Evolutionary conservation across 1,284 basidiomycete genomes (phyloP).

Genomic region (Tilletia indica): DNA sequence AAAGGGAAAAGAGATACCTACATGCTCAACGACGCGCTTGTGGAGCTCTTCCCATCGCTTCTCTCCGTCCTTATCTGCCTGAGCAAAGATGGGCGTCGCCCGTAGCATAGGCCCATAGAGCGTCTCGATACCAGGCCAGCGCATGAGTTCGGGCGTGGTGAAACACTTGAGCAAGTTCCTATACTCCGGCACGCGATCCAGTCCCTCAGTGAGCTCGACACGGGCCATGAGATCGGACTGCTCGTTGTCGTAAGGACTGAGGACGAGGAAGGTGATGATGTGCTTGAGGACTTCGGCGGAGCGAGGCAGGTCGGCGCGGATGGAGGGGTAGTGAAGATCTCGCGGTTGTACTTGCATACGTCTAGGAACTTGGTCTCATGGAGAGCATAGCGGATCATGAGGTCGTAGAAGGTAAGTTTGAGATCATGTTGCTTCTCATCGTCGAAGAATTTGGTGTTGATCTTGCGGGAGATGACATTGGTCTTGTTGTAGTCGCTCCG

Average conservation of each 20-base stretch:
- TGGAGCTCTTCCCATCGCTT: constrained; percentile 94
- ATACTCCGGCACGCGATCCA: constrained; percentile 78
- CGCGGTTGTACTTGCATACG: constrained; percentile 90
- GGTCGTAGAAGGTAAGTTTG: constrained; percentile 90
- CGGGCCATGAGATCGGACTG: constrained; percentile 95
- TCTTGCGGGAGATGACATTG: constrained; percentile 84
- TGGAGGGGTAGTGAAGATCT: constrained; percentile 90
- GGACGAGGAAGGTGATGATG: constrained; percentile 89
- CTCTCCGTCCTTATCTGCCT: constrained; percentile 59
- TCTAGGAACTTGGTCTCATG: constrained; percentile 84
- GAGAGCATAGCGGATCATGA: constrained; percentile 92
- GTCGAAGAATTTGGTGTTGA: constrained; percentile 90
- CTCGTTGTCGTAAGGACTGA: constrained; percentile 92
- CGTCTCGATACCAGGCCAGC: constrained; percentile 93
- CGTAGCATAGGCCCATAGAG: constrained; percentile 83
- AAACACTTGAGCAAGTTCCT: constrained; percentile 96
- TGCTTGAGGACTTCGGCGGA: constrained; percentile 60
- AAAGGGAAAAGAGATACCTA: constrained; percentile 59
- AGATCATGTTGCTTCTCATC: constrained; percentile 85
- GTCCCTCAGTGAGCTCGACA: constrained; percentile 66
- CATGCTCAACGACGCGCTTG: constrained; percentile 93
- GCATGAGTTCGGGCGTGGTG: constrained; percentile 89
- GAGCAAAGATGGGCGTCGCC: constrained; percentile 73
- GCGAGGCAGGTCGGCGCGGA: constrained; percentile 66
- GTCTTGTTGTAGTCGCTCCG: constrained; percentile 80